These are phyloP conservation scores for Pyrus hybrid DNA, from an alignment of 331 rosid species.

Conservation along the genomic window DNA sequence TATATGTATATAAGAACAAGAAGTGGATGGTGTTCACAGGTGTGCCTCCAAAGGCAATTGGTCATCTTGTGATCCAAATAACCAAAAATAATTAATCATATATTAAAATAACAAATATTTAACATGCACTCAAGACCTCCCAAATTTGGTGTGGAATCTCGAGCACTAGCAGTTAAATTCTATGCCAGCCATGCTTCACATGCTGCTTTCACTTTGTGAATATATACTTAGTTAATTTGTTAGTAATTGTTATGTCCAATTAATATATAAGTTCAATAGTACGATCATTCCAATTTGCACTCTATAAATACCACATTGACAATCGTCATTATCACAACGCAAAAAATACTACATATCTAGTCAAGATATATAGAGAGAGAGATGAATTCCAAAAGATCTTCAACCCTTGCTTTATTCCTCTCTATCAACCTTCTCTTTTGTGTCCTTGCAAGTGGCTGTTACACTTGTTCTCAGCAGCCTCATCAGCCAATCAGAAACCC, in stretches of 20 bases:
- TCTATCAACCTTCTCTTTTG: slow-evolving; percentile 40
- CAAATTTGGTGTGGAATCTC: slow-evolving; percentile 2
- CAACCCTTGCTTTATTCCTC: slow-evolving; percentile 35
- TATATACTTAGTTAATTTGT: neutral
- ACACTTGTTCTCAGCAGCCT: slow-evolving; percentile 28
- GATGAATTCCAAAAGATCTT: slow-evolving; percentile 34
- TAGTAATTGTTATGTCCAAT: neutral
- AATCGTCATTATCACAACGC: neutral
- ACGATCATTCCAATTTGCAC: neutral
- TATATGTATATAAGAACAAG: neutral
- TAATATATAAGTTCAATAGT: neutral
- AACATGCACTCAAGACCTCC: neutral
- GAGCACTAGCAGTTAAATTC: slow-evolving; percentile 7
- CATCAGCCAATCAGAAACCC: neutral
- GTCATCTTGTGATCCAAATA: slow-evolving; percentile 8
- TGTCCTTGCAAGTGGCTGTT: slow-evolving; percentile 39
- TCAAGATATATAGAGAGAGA: neutral
- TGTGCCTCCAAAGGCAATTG: slow-evolving; percentile 15
- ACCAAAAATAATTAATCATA: neutral
- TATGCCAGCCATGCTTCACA: slow-evolving; percentile 10
- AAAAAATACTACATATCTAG: neutral
- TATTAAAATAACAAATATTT: neutral
- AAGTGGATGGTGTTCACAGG: slow-evolving; percentile 39
- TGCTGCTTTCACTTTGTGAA: neutral
- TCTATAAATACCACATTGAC: slow-evolving; percentile 10